phyloP scores from a whole-genome alignment of 73 alveolate genomes.

The Blepharisma stoltei region DNA sequence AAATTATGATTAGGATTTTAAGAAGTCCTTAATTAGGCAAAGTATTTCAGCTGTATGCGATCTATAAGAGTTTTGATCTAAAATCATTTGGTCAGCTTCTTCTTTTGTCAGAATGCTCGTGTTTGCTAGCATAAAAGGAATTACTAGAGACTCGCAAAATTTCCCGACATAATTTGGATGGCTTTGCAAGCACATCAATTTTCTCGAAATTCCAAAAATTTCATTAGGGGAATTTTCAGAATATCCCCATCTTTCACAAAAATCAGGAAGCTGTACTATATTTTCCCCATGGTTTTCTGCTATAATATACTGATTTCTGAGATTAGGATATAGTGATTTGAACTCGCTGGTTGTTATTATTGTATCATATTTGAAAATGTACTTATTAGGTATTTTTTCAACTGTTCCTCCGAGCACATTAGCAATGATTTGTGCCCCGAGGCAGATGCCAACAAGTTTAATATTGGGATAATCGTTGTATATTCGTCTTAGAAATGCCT shows the following conservation, averaged over 20 bases:
- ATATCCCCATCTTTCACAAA: not conserved
- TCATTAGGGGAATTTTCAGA: not conserved
- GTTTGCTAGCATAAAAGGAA: too few species aligned
- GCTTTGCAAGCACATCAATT: not conserved
- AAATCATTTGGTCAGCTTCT: too few species aligned
- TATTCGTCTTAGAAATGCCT: not conserved
- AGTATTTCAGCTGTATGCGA: too few species aligned
- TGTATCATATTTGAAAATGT: not conserved
- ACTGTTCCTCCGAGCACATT: not conserved
- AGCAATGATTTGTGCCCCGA: not conserved
- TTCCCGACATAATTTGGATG: not conserved
- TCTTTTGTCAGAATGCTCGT: too few species aligned
- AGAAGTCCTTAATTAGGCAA: too few species aligned
- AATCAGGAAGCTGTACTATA: not conserved
- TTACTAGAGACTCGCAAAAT: too few species aligned
- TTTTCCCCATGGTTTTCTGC: not conserved
- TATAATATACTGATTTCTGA: not conserved
- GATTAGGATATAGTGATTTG: not conserved
- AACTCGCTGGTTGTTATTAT: not conserved
- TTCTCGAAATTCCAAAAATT: not conserved
- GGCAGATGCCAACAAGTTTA: constrained; percentile 16
- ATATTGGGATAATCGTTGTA: not conserved
- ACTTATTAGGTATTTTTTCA: not conserved
- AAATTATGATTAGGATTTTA: too few species aligned
- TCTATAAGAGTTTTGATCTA: too few species aligned